Conservation (phyloP, 2,329 filamentous ascomycete species). For the Fusarium annulatum region DNA sequence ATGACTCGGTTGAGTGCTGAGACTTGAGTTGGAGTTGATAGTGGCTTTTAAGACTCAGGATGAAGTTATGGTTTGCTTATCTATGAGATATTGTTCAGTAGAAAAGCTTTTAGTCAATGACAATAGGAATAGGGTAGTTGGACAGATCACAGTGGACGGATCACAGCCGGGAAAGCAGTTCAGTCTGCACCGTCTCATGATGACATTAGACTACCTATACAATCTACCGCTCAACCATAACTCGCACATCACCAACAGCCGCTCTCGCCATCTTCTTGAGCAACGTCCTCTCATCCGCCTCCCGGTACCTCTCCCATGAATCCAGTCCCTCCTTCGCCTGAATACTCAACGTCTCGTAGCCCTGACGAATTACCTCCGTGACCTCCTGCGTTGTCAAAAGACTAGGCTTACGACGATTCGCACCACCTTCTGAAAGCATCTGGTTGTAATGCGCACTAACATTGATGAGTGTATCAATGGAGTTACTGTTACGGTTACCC, state of each 20-base stretch:
- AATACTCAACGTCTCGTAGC: slow-evolving; percentile 94
- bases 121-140: neutral
- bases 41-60: neutral
- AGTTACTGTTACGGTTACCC: slow-evolving; percentile 68
- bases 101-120: neutral
- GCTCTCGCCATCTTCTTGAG: slow-evolving; percentile 88
- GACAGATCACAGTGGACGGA: neutral
- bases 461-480: slow-evolving; percentile 85
- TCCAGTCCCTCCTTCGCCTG: slow-evolving; percentile 88
- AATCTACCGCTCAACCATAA: slow-evolving; percentile 57
- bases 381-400: slow-evolving; percentile 87
- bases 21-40: neutral
- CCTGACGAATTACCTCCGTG: slow-evolving; percentile 91
- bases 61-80: neutral
- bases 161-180: neutral
- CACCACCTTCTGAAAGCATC: slow-evolving; percentile 71
- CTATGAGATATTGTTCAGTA: neutral
- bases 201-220: slow-evolving; percentile 13
- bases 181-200: neutral
- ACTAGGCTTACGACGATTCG: slow-evolving; percentile 61
- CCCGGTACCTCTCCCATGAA: slow-evolving; percentile 85
- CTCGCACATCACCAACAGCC: slow-evolving; percentile 72
- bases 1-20: neutral
- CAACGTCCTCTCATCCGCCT: slow-evolving; percentile 84
- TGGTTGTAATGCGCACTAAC: slow-evolving; percentile 89